A percentile compares a stretch with the other conserved stretches of the same genome.
These are phyloP conservation scores for Schoenoplectus tabernaemontani DNA, from an alignment of 202 grass and related monocot genomes.

Conservation along the genomic window DNA sequence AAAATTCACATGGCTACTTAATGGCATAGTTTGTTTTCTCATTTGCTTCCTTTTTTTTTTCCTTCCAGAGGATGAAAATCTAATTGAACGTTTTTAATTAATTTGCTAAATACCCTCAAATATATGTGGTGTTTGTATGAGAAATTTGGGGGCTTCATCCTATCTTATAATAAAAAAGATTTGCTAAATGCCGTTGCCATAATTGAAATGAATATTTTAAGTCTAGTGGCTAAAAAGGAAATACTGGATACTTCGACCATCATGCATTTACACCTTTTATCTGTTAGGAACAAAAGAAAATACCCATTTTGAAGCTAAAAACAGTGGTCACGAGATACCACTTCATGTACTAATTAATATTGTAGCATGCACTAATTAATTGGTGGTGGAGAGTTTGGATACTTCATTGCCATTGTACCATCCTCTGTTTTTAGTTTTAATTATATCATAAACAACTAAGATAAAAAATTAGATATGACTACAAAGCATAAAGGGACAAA, in stretches of 20 bases:
- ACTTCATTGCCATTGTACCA: slow-evolving; percentile 20
- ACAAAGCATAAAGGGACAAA: slow-evolving; percentile 14
- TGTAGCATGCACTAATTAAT: not conserved
- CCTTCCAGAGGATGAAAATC: not conserved
- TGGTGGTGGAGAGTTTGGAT: slow-evolving; percentile 11
- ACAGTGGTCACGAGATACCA: not conserved
- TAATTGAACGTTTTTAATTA: not conserved
- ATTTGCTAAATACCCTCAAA: not conserved
- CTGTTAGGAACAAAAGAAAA: not conserved
- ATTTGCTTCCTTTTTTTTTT: not conserved
- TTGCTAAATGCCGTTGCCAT: not conserved
- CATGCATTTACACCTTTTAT: not conserved
- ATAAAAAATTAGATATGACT: slow-evolving; percentile 2
- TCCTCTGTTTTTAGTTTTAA: slow-evolving; percentile 20
- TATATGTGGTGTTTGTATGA: not conserved
- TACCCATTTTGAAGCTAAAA: not conserved
- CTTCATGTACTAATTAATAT: not conserved
- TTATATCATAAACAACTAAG: slow-evolving; percentile 10
- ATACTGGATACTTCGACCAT: not conserved
- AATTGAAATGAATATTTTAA: not conserved
- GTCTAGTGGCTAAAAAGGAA: not conserved
- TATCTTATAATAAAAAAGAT: not conserved
- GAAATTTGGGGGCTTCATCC: not conserved
- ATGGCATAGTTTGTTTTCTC: not conserved
- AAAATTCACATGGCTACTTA: not conserved